These are phyloP conservation scores for Amanita jacksonii DNA, from an alignment of 768 basidiomycete genomes.

Conservation along the genomic window DNA sequence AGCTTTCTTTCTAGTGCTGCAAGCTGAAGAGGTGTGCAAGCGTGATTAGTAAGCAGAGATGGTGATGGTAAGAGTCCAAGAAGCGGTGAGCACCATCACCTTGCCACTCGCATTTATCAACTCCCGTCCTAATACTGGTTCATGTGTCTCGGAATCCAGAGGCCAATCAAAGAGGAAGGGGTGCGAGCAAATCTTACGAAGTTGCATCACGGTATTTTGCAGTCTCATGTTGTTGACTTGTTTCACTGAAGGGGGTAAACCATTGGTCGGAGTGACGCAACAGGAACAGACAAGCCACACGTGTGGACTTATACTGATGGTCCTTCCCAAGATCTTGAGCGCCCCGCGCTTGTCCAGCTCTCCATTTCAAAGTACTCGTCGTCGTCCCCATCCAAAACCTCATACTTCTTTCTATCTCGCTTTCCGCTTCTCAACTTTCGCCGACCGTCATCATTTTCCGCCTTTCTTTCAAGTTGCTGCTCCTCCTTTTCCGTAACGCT, in stretches of 20 bases:
- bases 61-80: too few species aligned
- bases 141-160: constrained; percentile 45
- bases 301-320: constrained; percentile 41
- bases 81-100: constrained; percentile 98
- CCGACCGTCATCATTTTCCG: constrained; percentile 15
- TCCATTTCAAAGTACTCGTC: constrained; percentile 56
- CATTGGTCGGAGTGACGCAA: background rate
- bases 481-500: constrained; percentile 13
- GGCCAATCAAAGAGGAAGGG: constrained; percentile 90
- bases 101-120: constrained; percentile 86
- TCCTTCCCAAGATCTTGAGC: constrained; percentile 19
- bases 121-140: constrained; percentile 64
- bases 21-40: too few species aligned
- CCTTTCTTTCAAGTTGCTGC: constrained; percentile 10
- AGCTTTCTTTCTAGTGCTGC: too few species aligned
- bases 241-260: constrained; percentile 40
- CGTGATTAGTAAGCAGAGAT: too few species aligned
- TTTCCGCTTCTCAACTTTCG: constrained; percentile 23
- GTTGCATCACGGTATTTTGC: constrained; percentile 94
- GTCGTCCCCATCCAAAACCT: constrained; percentile 45
- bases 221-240: constrained; percentile 88
- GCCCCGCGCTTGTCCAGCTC: constrained; percentile 29
- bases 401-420: constrained; percentile 35
- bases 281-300: constrained; percentile 25
- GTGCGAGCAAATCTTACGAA: constrained; percentile 93